phyloP scores from a whole-genome alignment of 352 stramenopile species.

The Phytophthora crassamura region DNA sequence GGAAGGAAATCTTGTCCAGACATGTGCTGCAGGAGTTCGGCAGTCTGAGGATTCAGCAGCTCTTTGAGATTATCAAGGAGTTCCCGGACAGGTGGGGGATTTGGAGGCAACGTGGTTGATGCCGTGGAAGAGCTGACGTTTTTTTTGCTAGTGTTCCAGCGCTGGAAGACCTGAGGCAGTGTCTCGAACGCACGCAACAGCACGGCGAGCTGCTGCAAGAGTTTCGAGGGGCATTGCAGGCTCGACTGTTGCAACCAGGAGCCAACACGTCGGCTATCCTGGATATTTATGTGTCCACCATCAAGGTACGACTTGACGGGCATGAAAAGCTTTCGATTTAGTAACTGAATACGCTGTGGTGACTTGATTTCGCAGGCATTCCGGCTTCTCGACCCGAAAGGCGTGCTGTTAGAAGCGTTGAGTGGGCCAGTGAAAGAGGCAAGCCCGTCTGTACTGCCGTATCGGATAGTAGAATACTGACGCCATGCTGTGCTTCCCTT shows the following conservation, averaged over 20 bases:
- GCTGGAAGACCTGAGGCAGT: slow-evolving; percentile 71
- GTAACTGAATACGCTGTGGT: background rate
- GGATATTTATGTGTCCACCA: slow-evolving; percentile 97
- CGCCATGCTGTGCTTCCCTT: background rate
- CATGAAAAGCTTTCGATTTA: background rate
- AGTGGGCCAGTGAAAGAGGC: slow-evolving; percentile 76
- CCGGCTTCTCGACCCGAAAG: slow-evolving; percentile 93
- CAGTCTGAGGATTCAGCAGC: slow-evolving; percentile 86
- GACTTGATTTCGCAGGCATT: slow-evolving; percentile 60
- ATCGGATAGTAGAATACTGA: background rate
- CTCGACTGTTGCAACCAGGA: slow-evolving; percentile 94
- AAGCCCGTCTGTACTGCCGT: background rate
- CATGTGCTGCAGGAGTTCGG: slow-evolving; percentile 74
- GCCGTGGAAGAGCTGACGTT: background rate
- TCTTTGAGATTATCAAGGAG: slow-evolving; percentile 98
- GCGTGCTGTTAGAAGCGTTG: slow-evolving; percentile 90
- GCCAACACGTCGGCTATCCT: slow-evolving; percentile 97
- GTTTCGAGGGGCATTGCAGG: slow-evolving; percentile 80
- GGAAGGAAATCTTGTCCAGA: slow-evolving; percentile 54
- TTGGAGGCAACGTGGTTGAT: background rate
- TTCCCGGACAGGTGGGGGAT: slow-evolving; percentile 91
- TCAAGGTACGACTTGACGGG: slow-evolving; percentile 72
- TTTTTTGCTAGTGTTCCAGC: slow-evolving; percentile 52
- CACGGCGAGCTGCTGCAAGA: slow-evolving; percentile 78
- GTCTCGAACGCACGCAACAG: slow-evolving; percentile 88